phyloP scores from a whole-genome alignment of 768 basidiomycete genomes.

The Inosperma sp. region DNA sequence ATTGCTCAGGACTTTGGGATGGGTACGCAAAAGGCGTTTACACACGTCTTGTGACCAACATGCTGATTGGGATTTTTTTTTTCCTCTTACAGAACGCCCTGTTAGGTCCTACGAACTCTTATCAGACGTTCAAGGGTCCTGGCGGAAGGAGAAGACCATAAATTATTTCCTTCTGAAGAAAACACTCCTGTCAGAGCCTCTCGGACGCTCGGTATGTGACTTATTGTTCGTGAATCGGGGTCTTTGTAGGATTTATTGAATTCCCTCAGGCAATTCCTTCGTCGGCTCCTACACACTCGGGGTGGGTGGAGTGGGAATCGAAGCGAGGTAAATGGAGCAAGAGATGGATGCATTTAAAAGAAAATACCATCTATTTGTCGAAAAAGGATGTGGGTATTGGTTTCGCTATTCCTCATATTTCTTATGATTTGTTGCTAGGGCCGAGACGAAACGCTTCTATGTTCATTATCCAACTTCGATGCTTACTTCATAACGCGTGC shows the following conservation, averaged over 20 bases:
- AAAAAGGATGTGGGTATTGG: slow-evolving; percentile 65
- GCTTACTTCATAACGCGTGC: slow-evolving; percentile 73
- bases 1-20: slow-evolving; percentile 88
- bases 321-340: slow-evolving; percentile 97
- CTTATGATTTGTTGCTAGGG: slow-evolving; percentile 42
- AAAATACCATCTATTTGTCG: slow-evolving; percentile 80
- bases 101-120: slow-evolving; percentile 85
- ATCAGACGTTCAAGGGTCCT: slow-evolving; percentile 73
- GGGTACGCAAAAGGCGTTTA: slow-evolving; percentile 58
- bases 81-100: slow-evolving; percentile 65
- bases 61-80: slow-evolving; percentile 7
- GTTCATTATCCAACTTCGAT: slow-evolving; percentile 86
- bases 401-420: slow-evolving; percentile 39
- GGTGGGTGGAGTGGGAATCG: slow-evolving; percentile 83
- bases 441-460: slow-evolving; percentile 79
- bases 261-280: slow-evolving; percentile 37
- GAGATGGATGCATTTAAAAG: slow-evolving; percentile 81
- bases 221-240: background rate
- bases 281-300: slow-evolving; percentile 42
- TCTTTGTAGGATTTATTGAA: slow-evolving; percentile 6
- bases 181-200: slow-evolving; percentile 56
- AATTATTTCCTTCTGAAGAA: slow-evolving; percentile 79
- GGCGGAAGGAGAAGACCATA: slow-evolving; percentile 79
- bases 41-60: background rate
- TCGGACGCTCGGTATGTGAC: slow-evolving; percentile 53